Evolutionary conservation across 2,329 filamentous ascomycete species (phyloP), one percentile per base, ranked within the genome.

Genomic region (Neurospora sp.): DNA sequence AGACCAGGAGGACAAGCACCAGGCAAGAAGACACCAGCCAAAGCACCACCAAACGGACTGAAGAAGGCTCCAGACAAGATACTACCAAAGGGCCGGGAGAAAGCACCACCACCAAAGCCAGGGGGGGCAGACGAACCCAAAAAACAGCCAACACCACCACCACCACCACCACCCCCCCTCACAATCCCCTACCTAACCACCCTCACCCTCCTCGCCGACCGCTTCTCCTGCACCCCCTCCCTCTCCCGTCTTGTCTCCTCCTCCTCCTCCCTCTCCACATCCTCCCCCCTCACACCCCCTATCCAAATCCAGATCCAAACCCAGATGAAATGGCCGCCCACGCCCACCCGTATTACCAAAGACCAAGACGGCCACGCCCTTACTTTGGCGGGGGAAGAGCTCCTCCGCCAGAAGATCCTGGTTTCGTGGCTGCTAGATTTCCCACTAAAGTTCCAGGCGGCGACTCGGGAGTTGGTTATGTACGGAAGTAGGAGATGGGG

Each of bases 121-220:
- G 3, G 28, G 5, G 3, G 5, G 5, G 28, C 5, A 33, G 28
- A 46, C 8, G 42, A n/a, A 46, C n/a, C 42, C 15, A 42, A 42
- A 46, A n/a, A 62, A 5, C 11, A 33, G 28, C 11, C 40, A 43
- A 1, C 17, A 46, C 42, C 9, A 11, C 42, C 42, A 9, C 13
- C 43, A 28, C 28, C 28, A 28, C 28, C 17, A 46, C 42, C 9
- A 11, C 42, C 42, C 4, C 13, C 43, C 1, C 82, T 85, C 23
- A 85, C 85, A 17, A 84, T 92, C 73, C 80, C 86, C 7, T 90
- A 90, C 73, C 82, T 91, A 11, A 86, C 89, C 15, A 90, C 90
- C 1, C 81, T 93, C 52, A 88, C 90, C 52, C 85, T 93, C 68
- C 85, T 92, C 70, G 90, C 91, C 10, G 91, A 93, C 78, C 87